Conservation (phyloP, 164 flowering plant genomes). For the Pachysandra terminalis region DNA sequence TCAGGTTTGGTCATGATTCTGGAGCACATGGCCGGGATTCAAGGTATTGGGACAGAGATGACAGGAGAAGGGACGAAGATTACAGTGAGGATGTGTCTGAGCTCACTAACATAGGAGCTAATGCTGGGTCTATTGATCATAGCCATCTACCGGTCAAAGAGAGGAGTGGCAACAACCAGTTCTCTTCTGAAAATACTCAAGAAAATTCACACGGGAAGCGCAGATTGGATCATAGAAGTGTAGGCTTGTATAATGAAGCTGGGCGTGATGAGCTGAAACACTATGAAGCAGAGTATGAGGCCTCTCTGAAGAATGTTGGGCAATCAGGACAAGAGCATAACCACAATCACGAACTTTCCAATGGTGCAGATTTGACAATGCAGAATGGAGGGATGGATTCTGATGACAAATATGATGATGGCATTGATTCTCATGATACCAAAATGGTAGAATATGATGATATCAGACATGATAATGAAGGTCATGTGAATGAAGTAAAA, state of each 20-base stretch:
- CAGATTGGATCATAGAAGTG: conserved; percentile 24
- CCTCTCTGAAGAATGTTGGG: conserved; percentile 53
- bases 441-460: conserved; percentile 43
- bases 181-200: conserved; percentile 14
- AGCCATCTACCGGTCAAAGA: conserved; percentile 10
- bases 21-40: conserved; percentile 74
- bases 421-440: conserved; percentile 60
- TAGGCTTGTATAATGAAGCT: conserved; percentile 88
- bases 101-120: conserved; percentile 14
- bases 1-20: conserved; percentile 75
- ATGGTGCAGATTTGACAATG: conserved; percentile 21
- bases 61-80: conserved; percentile 89
- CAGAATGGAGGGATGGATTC: conserved; percentile 37
- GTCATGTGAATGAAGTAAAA: conserved; percentile 15
- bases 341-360: conserved; percentile 15
- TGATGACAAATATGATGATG: conserved; percentile 84
- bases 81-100: conserved; percentile 68
- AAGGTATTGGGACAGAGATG: conserved; percentile 94
- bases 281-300: conserved; percentile 90
- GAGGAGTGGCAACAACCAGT: conserved; percentile 18
- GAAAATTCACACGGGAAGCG: conserved; percentile 10
- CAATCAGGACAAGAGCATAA: conserved; percentile 21
- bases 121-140: conserved; percentile 25
- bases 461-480: conserved; percentile 25
- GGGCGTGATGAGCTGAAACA: conserved; percentile 81